Evolutionary conservation across 2,329 filamentous ascomycete genomes (phyloP).

Genomic region (Neofusicoccum kwambonambiense): DNA sequence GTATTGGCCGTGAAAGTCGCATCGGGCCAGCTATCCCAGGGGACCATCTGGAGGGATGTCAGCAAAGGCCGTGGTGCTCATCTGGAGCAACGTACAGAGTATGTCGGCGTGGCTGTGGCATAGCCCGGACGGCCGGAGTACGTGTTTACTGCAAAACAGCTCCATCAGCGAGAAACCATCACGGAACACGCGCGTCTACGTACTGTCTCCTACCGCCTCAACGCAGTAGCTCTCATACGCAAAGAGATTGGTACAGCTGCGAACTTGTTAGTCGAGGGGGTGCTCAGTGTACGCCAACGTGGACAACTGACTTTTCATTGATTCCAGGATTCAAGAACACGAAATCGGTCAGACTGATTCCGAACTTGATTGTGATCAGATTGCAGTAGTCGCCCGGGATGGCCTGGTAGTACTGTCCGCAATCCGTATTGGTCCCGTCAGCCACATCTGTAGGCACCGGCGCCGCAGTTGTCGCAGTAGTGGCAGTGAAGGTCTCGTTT

Average conservation of each 20-base stretch:
- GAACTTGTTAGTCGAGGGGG: neutral
- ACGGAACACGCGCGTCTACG: neutral
- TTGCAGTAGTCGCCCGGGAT: slow-evolving; percentile 37
- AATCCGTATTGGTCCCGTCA: slow-evolving; percentile 24
- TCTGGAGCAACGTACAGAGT: too few relatives aligned
- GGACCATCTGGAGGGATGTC: too few relatives aligned
- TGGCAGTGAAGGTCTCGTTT: neutral
- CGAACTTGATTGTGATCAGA: slow-evolving; percentile 29
- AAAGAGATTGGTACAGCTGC: slow-evolving; percentile 37
- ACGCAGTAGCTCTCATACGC: slow-evolving; percentile 35
- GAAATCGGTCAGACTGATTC: slow-evolving; percentile 36
- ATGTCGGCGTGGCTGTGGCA: neutral
- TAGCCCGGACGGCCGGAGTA: neutral
- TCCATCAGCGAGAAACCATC: slow-evolving; percentile 3
- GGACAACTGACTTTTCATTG: slow-evolving; percentile 19
- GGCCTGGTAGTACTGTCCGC: slow-evolving; percentile 33
- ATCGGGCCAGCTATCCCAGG: too few relatives aligned
- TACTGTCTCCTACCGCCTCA: slow-evolving; percentile 31
- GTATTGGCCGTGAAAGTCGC: slow-evolving; percentile 1
- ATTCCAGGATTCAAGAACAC: slow-evolving; percentile 35
- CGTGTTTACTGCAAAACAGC: neutral
- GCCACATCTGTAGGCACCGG: slow-evolving; percentile 27
- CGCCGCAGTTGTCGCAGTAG: neutral
- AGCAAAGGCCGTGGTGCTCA: too few relatives aligned
- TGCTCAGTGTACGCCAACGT: neutral